These are phyloP conservation scores for Glycine tomentella DNA, from an alignment of 306 rosid genomes.

Conservation along the genomic window DNA sequence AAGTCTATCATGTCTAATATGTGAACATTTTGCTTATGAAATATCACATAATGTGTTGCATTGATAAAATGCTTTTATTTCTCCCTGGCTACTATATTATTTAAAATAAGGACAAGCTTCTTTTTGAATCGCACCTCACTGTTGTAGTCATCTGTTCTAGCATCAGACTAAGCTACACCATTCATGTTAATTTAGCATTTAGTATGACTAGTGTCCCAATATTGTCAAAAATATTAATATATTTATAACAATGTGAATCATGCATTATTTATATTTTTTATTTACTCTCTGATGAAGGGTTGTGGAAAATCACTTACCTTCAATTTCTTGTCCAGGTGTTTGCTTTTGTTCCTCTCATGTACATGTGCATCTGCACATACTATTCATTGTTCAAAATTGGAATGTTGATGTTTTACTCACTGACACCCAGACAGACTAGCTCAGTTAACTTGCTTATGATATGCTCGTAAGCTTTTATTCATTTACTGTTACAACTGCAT, in stretches of 20 bases:
- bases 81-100: conserved; percentile 14
- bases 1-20: neutral
- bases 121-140: conserved; percentile 23
- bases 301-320: conserved; percentile 42
- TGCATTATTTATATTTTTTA: conserved; percentile 21
- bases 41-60: conserved; percentile 21
- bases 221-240: conserved; percentile 8
- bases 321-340: conserved; percentile 65
- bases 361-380: conserved; percentile 97
- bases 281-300: conserved; percentile 34
- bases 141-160: conserved; percentile 32
- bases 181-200: conserved; percentile 11
- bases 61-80: conserved; percentile 33
- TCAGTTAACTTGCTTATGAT: conserved; percentile 99
- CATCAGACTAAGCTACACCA: conserved; percentile 19
- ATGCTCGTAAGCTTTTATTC: conserved; percentile 84
- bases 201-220: neutral
- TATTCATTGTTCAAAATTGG: conserved; percentile 95
- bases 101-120: conserved; percentile 36
- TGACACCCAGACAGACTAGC: conserved; percentile 96
- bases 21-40: conserved; percentile 24
- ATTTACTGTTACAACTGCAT: neutral
- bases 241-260: conserved; percentile 32
- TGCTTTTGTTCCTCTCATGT: conserved; percentile 95
- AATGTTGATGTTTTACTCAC: conserved; percentile 87